Conservation (phyloP, 2,329 filamentous ascomycete species). For the Taxawa tesnikishii region DNA sequence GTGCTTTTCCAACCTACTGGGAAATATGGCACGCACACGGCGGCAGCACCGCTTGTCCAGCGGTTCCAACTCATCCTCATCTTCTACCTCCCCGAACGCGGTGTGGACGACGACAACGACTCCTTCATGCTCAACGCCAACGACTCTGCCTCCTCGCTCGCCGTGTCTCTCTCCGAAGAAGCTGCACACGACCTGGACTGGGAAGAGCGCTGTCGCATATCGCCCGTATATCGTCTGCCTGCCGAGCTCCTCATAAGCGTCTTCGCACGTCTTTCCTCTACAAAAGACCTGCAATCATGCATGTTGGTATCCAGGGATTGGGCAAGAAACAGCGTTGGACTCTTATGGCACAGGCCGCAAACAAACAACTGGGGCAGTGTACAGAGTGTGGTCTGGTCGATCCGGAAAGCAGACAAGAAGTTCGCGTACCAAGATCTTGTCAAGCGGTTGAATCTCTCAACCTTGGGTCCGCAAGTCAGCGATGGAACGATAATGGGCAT, state of each 20-base stretch:
- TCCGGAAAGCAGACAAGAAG: slow-evolving; percentile 60
- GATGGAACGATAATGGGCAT: slow-evolving; percentile 82
- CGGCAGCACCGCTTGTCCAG: slow-evolving; percentile 13
- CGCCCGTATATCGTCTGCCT: slow-evolving; percentile 75
- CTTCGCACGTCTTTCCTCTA: slow-evolving; percentile 69
- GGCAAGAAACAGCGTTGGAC: slow-evolving; percentile 82
- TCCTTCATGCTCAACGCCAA: slow-evolving; percentile 74
- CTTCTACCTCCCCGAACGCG: slow-evolving; percentile 64
- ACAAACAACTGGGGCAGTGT: slow-evolving; percentile 82
- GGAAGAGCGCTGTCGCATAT: slow-evolving; percentile 44
- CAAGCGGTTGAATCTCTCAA: slow-evolving; percentile 80
- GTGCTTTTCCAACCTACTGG: no score
- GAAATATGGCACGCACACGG: slow-evolving; percentile 7
- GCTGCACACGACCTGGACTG: slow-evolving; percentile 41
- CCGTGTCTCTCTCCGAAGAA: slow-evolving; percentile 46
- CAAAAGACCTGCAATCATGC: slow-evolving; percentile 65
- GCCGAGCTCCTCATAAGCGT: slow-evolving; percentile 91
- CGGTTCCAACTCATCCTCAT: slow-evolving; percentile 39
- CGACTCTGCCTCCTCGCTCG: slow-evolving; percentile 86
- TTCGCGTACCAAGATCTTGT: slow-evolving; percentile 87
- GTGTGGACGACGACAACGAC: slow-evolving; percentile 84
- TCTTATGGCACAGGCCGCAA: slow-evolving; percentile 87
- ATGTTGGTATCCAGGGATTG: slow-evolving; percentile 93
- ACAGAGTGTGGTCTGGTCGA: slow-evolving; percentile 65
- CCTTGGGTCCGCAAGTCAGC: slow-evolving; percentile 62